phyloP scores from a whole-genome alignment of 139 green algal genomes.

The Pseudopediastrum boryanum region DNA sequence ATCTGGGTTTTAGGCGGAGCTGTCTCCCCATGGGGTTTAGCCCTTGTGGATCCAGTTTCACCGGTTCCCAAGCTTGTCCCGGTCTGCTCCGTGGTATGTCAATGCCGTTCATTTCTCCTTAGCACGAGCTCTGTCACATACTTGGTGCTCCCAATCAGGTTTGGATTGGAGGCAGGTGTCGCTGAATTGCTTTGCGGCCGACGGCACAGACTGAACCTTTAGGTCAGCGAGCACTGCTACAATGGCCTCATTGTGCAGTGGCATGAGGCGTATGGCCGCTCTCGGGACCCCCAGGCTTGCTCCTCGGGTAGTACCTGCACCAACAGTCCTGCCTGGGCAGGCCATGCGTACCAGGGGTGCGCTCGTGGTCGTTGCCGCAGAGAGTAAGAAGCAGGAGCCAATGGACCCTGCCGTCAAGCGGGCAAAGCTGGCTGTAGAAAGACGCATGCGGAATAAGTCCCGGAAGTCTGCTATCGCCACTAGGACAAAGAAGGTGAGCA shows the following conservation, averaged over 20 bases:
- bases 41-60: too few species aligned
- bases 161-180: too few species aligned
- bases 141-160: too few species aligned
- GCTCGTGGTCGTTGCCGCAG: slow-evolving; percentile 37
- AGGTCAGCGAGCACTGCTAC: background rate
- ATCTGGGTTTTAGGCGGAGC: too few species aligned
- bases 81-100: too few species aligned
- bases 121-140: too few species aligned
- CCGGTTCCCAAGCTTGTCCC: too few species aligned
- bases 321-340: slow-evolving; percentile 22
- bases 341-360: background rate
- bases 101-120: too few species aligned
- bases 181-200: background rate
- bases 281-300: slow-evolving; percentile 26
- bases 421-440: slow-evolving; percentile 60
- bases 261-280: slow-evolving; percentile 26
- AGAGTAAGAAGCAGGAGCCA: slow-evolving; percentile 52
- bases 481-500: slow-evolving; percentile 85
- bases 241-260: slow-evolving; percentile 12
- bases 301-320: background rate
- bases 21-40: too few species aligned
- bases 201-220: background rate
- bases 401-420: slow-evolving; percentile 50
- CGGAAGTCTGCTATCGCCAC: slow-evolving; percentile 84
- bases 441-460: slow-evolving; percentile 79